Percentiles rank a stretch among this genome's conserved stretches.
phyloP scores from a whole-genome alignment of 495 filamentous ascomycete genomes.

The Penicillium silybi region DNA sequence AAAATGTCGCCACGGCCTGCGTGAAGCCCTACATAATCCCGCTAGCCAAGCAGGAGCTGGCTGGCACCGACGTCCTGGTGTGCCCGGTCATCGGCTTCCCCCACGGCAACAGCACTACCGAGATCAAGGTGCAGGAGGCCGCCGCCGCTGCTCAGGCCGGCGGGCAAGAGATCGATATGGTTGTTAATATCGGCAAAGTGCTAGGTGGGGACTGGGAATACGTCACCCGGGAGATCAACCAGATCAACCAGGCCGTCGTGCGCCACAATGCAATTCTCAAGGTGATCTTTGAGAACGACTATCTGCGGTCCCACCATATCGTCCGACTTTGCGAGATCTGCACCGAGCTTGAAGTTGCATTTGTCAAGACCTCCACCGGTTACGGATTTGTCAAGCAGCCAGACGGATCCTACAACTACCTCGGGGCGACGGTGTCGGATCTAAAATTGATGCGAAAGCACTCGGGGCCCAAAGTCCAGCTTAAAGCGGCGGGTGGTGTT shows the following conservation, averaged over 20 bases:
- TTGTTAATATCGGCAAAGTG: conserved; percentile 55
- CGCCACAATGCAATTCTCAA: conserved; percentile 44
- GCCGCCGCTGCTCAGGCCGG: conserved; percentile 43
- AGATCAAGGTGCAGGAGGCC: conserved; percentile 51
- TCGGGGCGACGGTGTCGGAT: conserved; percentile 45
- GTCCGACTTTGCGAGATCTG: conserved; percentile 49
- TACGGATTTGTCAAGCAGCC: conserved; percentile 55
- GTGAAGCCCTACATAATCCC: conserved; percentile 52
- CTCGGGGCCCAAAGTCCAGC: conserved; percentile 39
- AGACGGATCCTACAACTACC: conserved; percentile 47
- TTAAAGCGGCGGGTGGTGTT: conserved; percentile 57
- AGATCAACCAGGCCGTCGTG: conserved; percentile 45
- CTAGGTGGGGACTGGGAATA: conserved; percentile 54
- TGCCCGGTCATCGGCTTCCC: conserved; percentile 59
- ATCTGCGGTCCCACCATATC: conserved; percentile 44
- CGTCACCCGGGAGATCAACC: conserved; percentile 45
- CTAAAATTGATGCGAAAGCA: conserved; percentile 52
- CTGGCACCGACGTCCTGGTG: conserved; percentile 43
- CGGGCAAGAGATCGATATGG: conserved; percentile 55
- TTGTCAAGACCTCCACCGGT: conserved; percentile 56
- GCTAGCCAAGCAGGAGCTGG: conserved; percentile 42
- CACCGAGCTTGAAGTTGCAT: conserved; percentile 43
- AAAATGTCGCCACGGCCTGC: conserved; percentile 53
- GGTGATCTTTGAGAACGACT: conserved; percentile 59
- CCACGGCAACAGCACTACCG: conserved; percentile 52